Conservation (phyloP, 768 basidiomycete genomes). For the Leccinum barrowsii region DNA sequence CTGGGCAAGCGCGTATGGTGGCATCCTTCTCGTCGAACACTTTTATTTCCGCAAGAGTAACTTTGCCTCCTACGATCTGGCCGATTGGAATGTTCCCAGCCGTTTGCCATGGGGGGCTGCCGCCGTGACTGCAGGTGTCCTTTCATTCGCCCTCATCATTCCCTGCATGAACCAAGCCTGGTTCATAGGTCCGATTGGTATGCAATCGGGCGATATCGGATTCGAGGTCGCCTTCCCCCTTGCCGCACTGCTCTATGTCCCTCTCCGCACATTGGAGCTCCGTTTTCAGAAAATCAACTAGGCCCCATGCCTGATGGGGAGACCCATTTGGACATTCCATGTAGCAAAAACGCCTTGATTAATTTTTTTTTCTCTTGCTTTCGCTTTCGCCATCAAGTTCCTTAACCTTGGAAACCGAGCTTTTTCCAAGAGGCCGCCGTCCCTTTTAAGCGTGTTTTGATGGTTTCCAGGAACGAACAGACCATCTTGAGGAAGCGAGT, state of each 20-base stretch:
- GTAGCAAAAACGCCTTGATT: constrained; percentile 7
- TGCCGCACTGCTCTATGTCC: constrained; percentile 48
- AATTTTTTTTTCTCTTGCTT: constrained; percentile 1
- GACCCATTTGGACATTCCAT: constrained; percentile 5
- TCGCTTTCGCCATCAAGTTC: neutral
- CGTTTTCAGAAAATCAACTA: constrained; percentile 28
- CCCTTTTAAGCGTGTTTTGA: constrained; percentile 11
- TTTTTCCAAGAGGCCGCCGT: neutral
- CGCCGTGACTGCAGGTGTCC: constrained; percentile 48
- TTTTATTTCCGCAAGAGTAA: constrained; percentile 54
- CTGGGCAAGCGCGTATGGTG: constrained; percentile 55
- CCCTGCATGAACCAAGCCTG: constrained; percentile 71
- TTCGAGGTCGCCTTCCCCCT: constrained; percentile 56
- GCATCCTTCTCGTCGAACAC: constrained; percentile 64
- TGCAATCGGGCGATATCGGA: constrained; percentile 65
- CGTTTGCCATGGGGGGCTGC: constrained; percentile 61
- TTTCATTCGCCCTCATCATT: constrained; percentile 54
- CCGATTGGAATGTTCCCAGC: constrained; percentile 48
- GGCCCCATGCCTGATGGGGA: neutral
- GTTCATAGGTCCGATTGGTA: constrained; percentile 68
- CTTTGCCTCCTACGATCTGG: constrained; percentile 46
- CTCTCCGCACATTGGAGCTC: constrained; percentile 51
- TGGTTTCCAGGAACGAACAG: constrained; percentile 19
- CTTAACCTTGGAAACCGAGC: neutral
- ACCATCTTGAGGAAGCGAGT: constrained; percentile 1